Evolutionary conservation across 345 rosid species (phyloP), one percentile per base, ranked within the genome.

Genomic region (Barbarea vulgaris): DNA sequence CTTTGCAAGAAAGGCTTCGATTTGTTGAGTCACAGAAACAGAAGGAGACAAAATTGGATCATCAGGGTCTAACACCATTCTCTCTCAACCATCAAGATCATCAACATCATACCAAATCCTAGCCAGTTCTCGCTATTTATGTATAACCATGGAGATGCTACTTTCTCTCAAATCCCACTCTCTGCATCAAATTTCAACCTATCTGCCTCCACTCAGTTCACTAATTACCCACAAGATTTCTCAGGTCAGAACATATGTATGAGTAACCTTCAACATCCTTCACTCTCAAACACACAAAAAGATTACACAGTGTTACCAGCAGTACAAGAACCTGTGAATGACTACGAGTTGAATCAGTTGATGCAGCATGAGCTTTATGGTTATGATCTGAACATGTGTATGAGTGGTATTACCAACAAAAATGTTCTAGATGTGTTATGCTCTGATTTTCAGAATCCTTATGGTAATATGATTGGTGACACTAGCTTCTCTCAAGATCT

Each of bases 21-120:
- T 37, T 50, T 37, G 22, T 72, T 27, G 60, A 22, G 39, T 22
- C 39, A 0, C 24, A 15, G 60, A 67, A 36, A 51, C 72, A 36
- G 10, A 34, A 9, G 3, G 5, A 60, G 1, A 17, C 18, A 59
- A 22, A 70, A 1, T 0, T 46, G 48, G 58, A 31, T 50, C 75
- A 4, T 31, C 47, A 33, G 33, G 6, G 15, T 33, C 34, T 30
- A 44, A 30, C 37, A 5, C 5, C 55, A 28, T n/a, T 0, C 7
- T 52, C 73, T n/a, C 13, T 39, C 0, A 67, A 68, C 1, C 27
- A 54, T 22, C 61, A 67, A n/a, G n/a, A n/a, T 2, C 46, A 19
- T 17, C 22, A 6, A 44, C 14, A 28, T 34, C 75, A 51, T 42
- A 59, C 27, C 14, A 27, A 73, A 73, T 57, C 77, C 71, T 73